Evolutionary conservation across 2,329 filamentous ascomycete genomes (phyloP), one percentile per base, ranked within the genome.

Genomic region (Colletotrichum filicis): DNA sequence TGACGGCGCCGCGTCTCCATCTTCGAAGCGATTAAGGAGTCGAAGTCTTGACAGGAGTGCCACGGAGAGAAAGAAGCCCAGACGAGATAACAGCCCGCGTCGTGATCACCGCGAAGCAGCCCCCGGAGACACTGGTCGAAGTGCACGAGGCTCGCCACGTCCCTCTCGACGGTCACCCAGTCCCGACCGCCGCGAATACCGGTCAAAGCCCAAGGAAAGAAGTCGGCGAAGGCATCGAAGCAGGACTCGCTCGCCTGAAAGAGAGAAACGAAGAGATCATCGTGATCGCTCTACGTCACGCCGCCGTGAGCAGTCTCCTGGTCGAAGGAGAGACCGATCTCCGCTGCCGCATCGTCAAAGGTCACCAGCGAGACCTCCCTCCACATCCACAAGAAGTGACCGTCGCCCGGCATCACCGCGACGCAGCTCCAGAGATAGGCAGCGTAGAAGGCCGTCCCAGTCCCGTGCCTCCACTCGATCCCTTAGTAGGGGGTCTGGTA

Each of bases 401-500:
- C 67, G 64, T 30, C 74, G 28, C 16, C 63, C 56, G 22, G 52
- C 32, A 49, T 75, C 74, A 3, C 74, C 73, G 8, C 69, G 66
- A 63, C 56, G 57, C 32, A 32, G 63, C 22, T 70, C 70, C 16
- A 70, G 66, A 57, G 70, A 74, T 22, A 70, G 73, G 14, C 63
- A 68, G 22, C 65, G 56, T 42, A 58, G 46, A 22, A 56, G 62
- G 28, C 68, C 56, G 22, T 28, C 53, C 30, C 69, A 28, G 8
- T 73, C 70, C 61, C 73, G 74, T 49, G 56, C 59, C 46, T 63
- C 64, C 32, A 65, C 74, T 28, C 52, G 73, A 37, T 75, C 74
- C 32, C 67, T 68, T 24, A 74, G 74, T 46, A 74, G 74, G 37
- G 74, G 71, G 49, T 71, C 73, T 28, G 71, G 70, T 9, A 55